Evolutionary conservation across 2,329 filamentous ascomycete species (phyloP).

Genomic region (Cryphonectria nitschkei): DNA sequence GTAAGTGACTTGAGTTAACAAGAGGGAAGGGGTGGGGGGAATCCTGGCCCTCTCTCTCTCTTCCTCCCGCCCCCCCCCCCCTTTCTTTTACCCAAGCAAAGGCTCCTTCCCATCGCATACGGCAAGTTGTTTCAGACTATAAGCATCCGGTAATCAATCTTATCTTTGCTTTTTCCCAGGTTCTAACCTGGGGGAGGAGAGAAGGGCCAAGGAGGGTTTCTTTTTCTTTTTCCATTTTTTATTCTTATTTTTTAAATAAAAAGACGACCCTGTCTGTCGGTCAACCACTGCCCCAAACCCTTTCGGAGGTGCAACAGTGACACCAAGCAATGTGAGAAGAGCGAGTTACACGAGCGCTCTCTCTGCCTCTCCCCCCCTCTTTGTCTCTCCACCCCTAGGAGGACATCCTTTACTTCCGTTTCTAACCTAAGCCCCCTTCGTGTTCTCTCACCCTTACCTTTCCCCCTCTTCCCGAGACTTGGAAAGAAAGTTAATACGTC

Average conservation of each 20-base stretch:
- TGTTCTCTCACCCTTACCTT: conserved; percentile 12
- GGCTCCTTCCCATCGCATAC: conserved; percentile 8
- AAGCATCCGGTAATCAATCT: conserved; percentile 12
- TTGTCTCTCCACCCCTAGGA: background rate
- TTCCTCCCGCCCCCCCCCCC: no score
- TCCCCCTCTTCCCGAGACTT: conserved; percentile 1
- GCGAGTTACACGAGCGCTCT: background rate
- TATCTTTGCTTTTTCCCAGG: background rate
- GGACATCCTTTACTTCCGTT: background rate
- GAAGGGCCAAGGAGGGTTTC: no score
- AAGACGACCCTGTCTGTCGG: background rate
- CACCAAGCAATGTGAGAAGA: background rate
- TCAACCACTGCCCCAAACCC: background rate
- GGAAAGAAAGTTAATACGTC: background rate
- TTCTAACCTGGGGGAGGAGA: background rate
- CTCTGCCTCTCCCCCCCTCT: background rate
- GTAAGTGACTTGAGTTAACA: background rate
- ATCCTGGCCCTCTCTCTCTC: no score
- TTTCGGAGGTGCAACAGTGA: conserved; percentile 8
- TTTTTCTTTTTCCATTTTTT: background rate
- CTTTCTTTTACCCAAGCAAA: no score
- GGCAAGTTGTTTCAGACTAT: conserved; percentile 26
- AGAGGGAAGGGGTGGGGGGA: background rate
- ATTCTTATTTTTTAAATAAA: background rate
- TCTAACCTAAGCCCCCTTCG: background rate